These are phyloP conservation scores for Lichtheimia hyalospora DNA, from an alignment of 371 early-diverging fungal genomes.

Conservation along the genomic window DNA sequence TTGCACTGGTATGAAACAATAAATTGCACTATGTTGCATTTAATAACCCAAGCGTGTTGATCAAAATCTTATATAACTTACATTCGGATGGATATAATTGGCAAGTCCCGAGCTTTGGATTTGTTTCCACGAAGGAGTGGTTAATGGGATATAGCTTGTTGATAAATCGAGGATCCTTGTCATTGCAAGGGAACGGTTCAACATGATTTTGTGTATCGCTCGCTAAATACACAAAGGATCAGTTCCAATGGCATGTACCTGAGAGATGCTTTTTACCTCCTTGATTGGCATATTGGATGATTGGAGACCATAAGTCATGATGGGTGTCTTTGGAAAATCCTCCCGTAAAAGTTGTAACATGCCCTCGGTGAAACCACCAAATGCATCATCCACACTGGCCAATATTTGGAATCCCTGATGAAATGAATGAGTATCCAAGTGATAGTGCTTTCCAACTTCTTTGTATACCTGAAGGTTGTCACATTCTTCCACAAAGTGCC, in stretches of 20 bases:
- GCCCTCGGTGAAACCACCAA: slow-evolving; percentile 71
- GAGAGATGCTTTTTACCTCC: slow-evolving; percentile 23
- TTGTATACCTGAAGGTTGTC: slow-evolving; percentile 69
- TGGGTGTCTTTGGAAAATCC: slow-evolving; percentile 74
- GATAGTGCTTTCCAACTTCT: no score
- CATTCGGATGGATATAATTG: slow-evolving; percentile 26
- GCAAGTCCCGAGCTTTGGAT: slow-evolving; percentile 25
- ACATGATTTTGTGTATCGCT: slow-evolving; percentile 29
- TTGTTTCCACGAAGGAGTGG: slow-evolving; percentile 30
- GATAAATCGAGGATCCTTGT: slow-evolving; percentile 48
- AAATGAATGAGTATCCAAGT: background rate
- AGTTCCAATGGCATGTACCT: background rate
- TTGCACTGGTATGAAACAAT: slow-evolving; percentile 68
- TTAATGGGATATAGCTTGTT: slow-evolving; percentile 60
- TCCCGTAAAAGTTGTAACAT: slow-evolving; percentile 70
- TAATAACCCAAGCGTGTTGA: background rate
- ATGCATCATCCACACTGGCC: slow-evolving; percentile 73
- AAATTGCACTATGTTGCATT: slow-evolving; percentile 27
- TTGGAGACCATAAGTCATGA: slow-evolving; percentile 65
- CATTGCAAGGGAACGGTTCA: slow-evolving; percentile 56
- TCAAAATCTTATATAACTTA: background rate
- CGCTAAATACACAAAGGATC: slow-evolving; percentile 15
- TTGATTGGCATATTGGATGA: slow-evolving; percentile 18
- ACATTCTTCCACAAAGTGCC: slow-evolving; percentile 83
- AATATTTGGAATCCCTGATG: slow-evolving; percentile 79